A percentile compares a stretch with the other conserved stretches of the same genome.
Evolutionary conservation across 345 rosid species (phyloP).

Genomic region (Litchi chinensis): DNA sequence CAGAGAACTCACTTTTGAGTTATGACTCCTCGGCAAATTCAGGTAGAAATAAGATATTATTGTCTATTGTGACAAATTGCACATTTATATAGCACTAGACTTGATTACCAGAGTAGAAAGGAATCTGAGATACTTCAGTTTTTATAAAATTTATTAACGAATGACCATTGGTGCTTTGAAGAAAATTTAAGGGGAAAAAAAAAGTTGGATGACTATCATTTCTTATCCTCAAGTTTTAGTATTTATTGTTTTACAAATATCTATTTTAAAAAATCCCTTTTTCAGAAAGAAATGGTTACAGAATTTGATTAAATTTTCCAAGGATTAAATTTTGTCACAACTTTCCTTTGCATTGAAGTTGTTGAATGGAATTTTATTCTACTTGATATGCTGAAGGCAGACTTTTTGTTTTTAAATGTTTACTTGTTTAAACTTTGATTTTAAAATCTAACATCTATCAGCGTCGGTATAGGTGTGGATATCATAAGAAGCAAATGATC

Average conservation of each 20-base stretch:
- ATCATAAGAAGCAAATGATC: neutral
- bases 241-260: no score
- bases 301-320: neutral
- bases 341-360: neutral
- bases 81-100: neutral
- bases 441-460: neutral
- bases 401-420: neutral
- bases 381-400: neutral
- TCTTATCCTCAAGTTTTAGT: no score
- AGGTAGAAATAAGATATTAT: slow-evolving; percentile 36
- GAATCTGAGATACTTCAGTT: neutral
- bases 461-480: neutral
- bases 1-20: slow-evolving; percentile 65
- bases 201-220: no score
- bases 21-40: slow-evolving; percentile 69
- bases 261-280: neutral
- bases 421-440: neutral
- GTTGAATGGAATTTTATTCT: neutral
- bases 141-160: neutral
- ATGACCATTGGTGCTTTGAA: neutral
- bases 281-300: neutral
- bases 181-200: no score
- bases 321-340: no score
- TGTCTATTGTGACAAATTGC: neutral
- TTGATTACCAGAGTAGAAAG: neutral